Conservation (phyloP, 805 yeast species). For the Blastobotrys robertii region DNA sequence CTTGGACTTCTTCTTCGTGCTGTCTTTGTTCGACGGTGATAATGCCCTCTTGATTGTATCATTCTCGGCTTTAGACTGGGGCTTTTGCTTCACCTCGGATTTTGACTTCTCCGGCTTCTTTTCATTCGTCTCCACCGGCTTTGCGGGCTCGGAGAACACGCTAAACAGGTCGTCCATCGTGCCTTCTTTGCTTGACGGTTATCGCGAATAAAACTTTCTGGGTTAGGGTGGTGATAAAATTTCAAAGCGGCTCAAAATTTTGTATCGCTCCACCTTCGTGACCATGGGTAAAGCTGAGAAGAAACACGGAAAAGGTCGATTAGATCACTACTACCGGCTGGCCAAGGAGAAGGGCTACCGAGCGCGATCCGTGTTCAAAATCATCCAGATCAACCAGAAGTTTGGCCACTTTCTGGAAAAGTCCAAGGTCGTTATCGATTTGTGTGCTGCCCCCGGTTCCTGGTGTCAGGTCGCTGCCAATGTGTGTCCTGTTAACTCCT, state of each 20-base stretch:
- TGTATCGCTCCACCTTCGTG: not conserved
- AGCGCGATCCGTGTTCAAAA: slow-evolving; percentile 96
- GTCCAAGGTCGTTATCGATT: slow-evolving; percentile 91
- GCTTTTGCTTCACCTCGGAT: slow-evolving; percentile 2
- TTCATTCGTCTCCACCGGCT: slow-evolving; percentile 6
- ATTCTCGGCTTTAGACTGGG: not conserved
- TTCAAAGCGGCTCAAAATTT: not conserved
- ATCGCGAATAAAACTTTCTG: not conserved
- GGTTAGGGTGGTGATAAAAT: not conserved
- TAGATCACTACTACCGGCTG: slow-evolving; percentile 89
- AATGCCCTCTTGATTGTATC: not conserved
- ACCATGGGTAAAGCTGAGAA: slow-evolving; percentile 85
- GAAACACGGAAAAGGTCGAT: slow-evolving; percentile 97
- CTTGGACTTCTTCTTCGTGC: slow-evolving; percentile 3
- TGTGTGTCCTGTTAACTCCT: slow-evolving; percentile 82
- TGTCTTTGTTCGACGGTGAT: not conserved
- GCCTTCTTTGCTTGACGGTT: slow-evolving; percentile 7
- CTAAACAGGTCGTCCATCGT: slow-evolving; percentile 22
- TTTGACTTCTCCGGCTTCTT: slow-evolving; percentile 5
- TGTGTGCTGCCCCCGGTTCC: slow-evolving; percentile 99
- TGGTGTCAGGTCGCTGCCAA: slow-evolving; percentile 99
- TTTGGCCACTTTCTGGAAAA: slow-evolving; percentile 91
- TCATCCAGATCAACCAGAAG: slow-evolving; percentile 90
- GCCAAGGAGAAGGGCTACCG: slow-evolving; percentile 98
- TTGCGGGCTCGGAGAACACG: slow-evolving; percentile 22